Conservation (phyloP, 2,329 filamentous ascomycete genomes). For the Claviceps spartinae region DNA sequence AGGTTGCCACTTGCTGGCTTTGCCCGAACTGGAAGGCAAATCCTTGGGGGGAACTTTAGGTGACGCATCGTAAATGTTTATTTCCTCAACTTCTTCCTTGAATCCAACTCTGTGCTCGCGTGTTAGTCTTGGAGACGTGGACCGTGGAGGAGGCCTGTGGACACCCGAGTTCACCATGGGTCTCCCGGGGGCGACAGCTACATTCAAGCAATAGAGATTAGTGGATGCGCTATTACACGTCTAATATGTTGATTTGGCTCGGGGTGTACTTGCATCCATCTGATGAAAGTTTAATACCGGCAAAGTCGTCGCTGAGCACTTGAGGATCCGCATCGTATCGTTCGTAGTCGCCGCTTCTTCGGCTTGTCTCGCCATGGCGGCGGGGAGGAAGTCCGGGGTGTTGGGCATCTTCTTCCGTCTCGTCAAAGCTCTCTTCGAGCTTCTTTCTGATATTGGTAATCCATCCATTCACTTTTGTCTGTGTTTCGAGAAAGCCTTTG, state of each 20-base stretch:
- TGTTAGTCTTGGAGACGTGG: slow-evolving; percentile 34
- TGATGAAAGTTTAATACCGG: slow-evolving; percentile 48
- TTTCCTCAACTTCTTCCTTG: slow-evolving; percentile 59
- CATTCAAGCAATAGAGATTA: not conserved
- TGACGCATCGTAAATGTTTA: slow-evolving; percentile 57
- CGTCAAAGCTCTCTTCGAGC: slow-evolving; percentile 76
- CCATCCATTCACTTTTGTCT: slow-evolving; percentile 86
- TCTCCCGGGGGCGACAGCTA: slow-evolving; percentile 14
- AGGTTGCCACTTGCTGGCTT: slow-evolving; percentile 94
- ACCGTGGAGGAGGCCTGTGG: slow-evolving; percentile 54
- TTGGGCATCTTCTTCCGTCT: slow-evolving; percentile 39
- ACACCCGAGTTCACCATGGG: slow-evolving; percentile 57
- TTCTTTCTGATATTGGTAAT: slow-evolving; percentile 85
- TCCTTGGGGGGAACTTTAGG: slow-evolving; percentile 42
- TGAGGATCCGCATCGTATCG: slow-evolving; percentile 91
- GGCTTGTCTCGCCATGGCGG: slow-evolving; percentile 46
- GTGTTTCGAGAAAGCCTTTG: slow-evolving; percentile 90
- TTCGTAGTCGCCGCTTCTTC: slow-evolving; percentile 75
- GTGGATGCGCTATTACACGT: not conserved
- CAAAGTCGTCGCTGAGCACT: slow-evolving; percentile 81
- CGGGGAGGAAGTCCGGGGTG: slow-evolving; percentile 22
- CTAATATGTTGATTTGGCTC: not conserved
- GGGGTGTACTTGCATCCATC: slow-evolving; percentile 42
- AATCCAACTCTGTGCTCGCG: slow-evolving; percentile 43
- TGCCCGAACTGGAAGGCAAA: slow-evolving; percentile 33